Evolutionary conservation across 2,329 filamentous ascomycete genomes (phyloP), one percentile per base, ranked within the genome.

Genomic region (Exophiala viscosa): DNA sequence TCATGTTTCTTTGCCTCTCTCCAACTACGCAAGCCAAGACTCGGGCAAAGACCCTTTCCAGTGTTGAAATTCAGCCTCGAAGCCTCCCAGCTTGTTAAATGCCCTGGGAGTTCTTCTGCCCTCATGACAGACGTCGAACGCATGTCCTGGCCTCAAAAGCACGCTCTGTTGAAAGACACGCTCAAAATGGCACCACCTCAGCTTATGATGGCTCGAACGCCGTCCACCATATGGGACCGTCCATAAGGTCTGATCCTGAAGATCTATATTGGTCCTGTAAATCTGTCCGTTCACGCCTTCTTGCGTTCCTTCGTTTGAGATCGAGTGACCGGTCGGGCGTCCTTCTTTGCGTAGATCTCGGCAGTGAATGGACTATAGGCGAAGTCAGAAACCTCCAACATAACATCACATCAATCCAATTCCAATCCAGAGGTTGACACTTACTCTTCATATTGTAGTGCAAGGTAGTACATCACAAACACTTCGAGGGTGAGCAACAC

Each of bases 331-430:
- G 55, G 50, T 41, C 57, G 46, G 9, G 50, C 41, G 5, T 58
- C 61, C 52, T 90, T 87, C 83, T 93, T 95, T 61, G 86, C 87
- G 70, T 97, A 99, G 66, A 99, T 99, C 60, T 81, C 88, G 2
- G 84, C 83, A 5, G 93, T 99, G 73, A 97, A 99, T 3, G 92
- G 92, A 71, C 75, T 78, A 49, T 35, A 42, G 7, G n/a, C n/a
- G 13, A 6, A 36, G 45, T 56, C 20, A 58, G 59, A 40, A 46
- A 28, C 38, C 34, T 50, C 36, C 36, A 42, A 50, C 13, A 42
- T 45, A 44, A 36, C 34, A 47, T 35, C 39, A 20, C 48, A 40
- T 17, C 10, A 3, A 6, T 15, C 38, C 14, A 6, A 40, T n/a
- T 15, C 13, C 11, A 17, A 20, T 23, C 2, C 15, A 23, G 14